Evolutionary conservation across 2,329 filamentous ascomycete genomes (phyloP), one percentile per base, ranked within the genome.

Genomic region (Bipolaris gigantea): DNA sequence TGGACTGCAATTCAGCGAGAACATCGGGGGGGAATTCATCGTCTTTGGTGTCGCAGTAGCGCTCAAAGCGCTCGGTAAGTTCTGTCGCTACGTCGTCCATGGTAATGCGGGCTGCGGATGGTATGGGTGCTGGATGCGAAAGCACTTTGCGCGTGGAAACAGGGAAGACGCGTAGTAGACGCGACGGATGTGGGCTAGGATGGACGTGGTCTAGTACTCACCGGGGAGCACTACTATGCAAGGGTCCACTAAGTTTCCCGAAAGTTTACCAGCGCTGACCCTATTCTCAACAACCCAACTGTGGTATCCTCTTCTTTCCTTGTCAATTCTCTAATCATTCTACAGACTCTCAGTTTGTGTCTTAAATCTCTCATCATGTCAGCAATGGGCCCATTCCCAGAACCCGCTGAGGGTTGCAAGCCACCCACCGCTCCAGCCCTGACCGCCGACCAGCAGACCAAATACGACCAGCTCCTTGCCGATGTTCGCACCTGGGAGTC

Each of bases 1-100:
- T 95, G 54, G 91, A 95, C 71, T 89, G 83, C 62, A 99, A 80
- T 77, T 97, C 92, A 48, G 82, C 79, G 60, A 91, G 79, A 53
- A 97, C 84, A 73, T 97, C 93, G 60, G 86, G 79, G 57, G 90
- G 85, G 5, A 97, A 80, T 34, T 83, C 77, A 56, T 66, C 52
- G 38, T 70, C 67, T 38, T 78, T 75, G 66, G 75, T 81, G 69
- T 74, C 80, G 57, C 70, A 73, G 75, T 85, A 93, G 77, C 79
- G 79, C 71, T 82, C 79, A 75, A 85, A 93, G 78, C 79, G 79
- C 70, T 82, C 79, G 55, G 83, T 82, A 63, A 87, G 77, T 64
- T 85, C 81, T 35, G 74, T 74, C 45, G 76, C 75, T n/a, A 68
- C 62, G 56, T 81, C 79, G 38, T 79, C 77, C 82, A 83, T 84